Conservation (phyloP, 2,329 filamentous ascomycete species). For the Fusarium annulatum region DNA sequence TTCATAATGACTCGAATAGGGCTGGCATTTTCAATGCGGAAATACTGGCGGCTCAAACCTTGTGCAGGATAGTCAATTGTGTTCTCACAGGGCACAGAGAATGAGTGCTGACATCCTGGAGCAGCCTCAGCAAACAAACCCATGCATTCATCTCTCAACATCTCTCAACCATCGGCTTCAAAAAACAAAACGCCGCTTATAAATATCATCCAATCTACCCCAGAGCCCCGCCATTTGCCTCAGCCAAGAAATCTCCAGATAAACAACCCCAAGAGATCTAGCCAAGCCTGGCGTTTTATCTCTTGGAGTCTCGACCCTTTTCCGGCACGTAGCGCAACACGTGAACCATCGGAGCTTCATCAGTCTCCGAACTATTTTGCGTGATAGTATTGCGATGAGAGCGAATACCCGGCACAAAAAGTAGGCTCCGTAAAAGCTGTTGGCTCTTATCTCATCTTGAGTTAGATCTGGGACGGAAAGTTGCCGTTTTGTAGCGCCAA, state of each 20-base stretch:
- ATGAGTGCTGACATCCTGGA: neutral
- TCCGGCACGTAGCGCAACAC: neutral
- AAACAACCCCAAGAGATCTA: neutral
- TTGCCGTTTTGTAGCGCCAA: neutral
- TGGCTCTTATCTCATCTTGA: neutral
- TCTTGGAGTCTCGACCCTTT: neutral
- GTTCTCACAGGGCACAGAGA: neutral
- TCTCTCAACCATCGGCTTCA: neutral
- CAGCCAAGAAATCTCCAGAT: neutral
- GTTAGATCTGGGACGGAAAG: neutral
- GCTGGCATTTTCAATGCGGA: no score
- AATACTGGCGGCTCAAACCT: neutral
- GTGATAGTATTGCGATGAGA: neutral
- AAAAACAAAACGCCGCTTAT: neutral
- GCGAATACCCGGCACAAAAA: slow-evolving; percentile 2
- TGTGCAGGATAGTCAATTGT: neutral
- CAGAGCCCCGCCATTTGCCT: neutral
- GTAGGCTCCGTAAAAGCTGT: slow-evolving; percentile 15
- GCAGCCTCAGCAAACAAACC: neutral
- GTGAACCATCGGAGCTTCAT: slow-evolving; percentile 25
- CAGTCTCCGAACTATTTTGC: slow-evolving; percentile 10
- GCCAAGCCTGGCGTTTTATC: neutral
- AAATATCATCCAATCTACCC: neutral
- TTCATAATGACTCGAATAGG: no score
- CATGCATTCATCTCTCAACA: neutral